Base-by-base conservation (phyloP, 176 grass and related monocot species). In the Cenchrus americanus region DNA sequence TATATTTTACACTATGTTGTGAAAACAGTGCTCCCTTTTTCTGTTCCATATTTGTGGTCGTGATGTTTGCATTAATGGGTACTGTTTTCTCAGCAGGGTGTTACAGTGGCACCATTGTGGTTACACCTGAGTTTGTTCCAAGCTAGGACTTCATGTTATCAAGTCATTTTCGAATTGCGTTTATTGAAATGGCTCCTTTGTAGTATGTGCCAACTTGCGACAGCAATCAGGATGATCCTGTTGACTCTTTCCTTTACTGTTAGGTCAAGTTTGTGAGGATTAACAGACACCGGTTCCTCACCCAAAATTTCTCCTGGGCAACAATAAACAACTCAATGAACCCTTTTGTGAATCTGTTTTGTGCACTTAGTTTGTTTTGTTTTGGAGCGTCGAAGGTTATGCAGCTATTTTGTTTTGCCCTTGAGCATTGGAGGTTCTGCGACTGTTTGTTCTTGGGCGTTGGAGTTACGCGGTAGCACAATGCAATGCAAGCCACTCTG, bases 31-130 rank as follows among this genome's bases (percentile, higher is more conserved):
- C 15, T 78, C 24, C 59, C 27, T 44, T 73, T 37, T 66, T 40
- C 6, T 14, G 53, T 9, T 48, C 73, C 5, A 64, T 62, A 37
- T 49, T 64, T 58, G 47, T 34, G 10, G 14, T 69, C 8, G 34
- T 23, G 19, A 6, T 57, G 14, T 67, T 62, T 49, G 22, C 17
- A 37, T 77, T 37, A 75, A 63, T 53, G 13, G 51, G 18, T 58
- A 62, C 34, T 40, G 8, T 61, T 76, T 76, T 76, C 59, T 78
- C n/a, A 8, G 1, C 73, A 79, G 84, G 80, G 67, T 83, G 73
- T 62, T 83, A 21, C 83, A n/a, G 82, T 80, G 21, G 68, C 81
- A 27, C 6, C 43, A 44, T 44, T 37, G 34, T 37, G 34, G 34
- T 37, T 37, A 46, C 18, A 19, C 24, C 23, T 13, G 40, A 73